These are phyloP conservation scores for Pichia sp. DNA, from an alignment of 1,139 yeast species.

Conservation along the genomic window DNA sequence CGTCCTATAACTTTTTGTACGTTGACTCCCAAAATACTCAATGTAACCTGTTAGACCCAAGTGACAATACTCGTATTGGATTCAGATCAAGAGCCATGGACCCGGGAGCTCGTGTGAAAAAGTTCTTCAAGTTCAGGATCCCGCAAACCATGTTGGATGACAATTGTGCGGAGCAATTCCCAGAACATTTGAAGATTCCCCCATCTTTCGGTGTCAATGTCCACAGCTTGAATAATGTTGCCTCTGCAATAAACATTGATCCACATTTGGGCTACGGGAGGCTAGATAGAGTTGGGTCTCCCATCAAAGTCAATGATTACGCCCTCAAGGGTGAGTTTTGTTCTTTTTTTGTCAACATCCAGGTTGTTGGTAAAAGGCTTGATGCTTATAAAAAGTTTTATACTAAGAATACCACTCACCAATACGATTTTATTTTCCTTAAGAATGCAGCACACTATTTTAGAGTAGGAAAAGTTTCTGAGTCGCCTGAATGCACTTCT, in stretches of 20 bases:
- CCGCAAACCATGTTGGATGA: constrained; percentile 56
- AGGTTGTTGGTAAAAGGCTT: constrained; percentile 24
- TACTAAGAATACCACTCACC: constrained; percentile 15
- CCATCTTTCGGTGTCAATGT: constrained; percentile 58
- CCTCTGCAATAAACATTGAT: constrained; percentile 17
- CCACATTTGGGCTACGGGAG: constrained; percentile 37
- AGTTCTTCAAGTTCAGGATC: constrained; percentile 51
- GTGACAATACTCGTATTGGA: constrained; percentile 50
- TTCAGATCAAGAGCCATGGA: constrained; percentile 25
- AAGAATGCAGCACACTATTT: constrained; percentile 22
- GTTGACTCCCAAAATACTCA: constrained; percentile 22
- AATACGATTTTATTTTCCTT: constrained; percentile 21
- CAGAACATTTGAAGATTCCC: constrained; percentile 50
- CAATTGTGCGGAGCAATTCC: constrained; percentile 48
- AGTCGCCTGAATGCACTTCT: constrained; percentile 5
- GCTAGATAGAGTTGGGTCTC: constrained; percentile 34
- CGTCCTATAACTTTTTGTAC: constrained; percentile 34
- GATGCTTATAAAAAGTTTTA: constrained; percentile 21
- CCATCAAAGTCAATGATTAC: constrained; percentile 31
- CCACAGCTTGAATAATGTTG: constrained; percentile 24
- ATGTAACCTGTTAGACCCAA: constrained; percentile 2
- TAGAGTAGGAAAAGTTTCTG: constrained; percentile 17
- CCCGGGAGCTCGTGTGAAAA: constrained; percentile 9
- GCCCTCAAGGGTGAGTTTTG: constrained; percentile 19
- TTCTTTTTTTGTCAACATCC: constrained; percentile 24